These are phyloP conservation scores for Crithidia sp. DNA, from an alignment of 208 protist species.

Conservation along the genomic window DNA sequence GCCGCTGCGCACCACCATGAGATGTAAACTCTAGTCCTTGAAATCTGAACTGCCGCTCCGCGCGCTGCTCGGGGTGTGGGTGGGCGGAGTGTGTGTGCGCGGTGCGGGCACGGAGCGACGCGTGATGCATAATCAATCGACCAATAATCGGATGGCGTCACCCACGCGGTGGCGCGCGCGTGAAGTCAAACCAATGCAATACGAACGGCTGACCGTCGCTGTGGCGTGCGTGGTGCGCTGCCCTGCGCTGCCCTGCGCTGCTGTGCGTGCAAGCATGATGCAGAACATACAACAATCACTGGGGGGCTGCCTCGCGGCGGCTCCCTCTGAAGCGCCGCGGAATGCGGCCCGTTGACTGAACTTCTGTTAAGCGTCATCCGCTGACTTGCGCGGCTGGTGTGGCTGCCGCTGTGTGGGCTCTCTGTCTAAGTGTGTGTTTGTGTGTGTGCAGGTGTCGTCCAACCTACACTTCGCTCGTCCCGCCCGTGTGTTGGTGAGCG, in stretches of 20 bases:
- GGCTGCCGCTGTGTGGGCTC: too few species aligned
- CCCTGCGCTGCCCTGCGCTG: neutral
- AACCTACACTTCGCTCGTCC: conserved; percentile 59
- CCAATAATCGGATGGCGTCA: conserved; percentile 18
- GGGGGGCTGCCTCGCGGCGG: conserved; percentile 27
- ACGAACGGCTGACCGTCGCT: conserved; percentile 11
- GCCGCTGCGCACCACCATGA: conserved; percentile 24
- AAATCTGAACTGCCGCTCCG: conserved; percentile 43
- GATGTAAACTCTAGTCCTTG: conserved; percentile 54
- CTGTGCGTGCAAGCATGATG: conserved; percentile 36
- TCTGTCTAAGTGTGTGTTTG: too few species aligned
- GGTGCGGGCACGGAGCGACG: neutral
- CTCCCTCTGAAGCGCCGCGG: conserved; percentile 25
- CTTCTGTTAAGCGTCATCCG: too few species aligned
- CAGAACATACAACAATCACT: conserved; percentile 39
- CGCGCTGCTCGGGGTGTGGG: too few species aligned
- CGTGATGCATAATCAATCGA: conserved; percentile 22
- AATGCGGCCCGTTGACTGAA: too few species aligned
- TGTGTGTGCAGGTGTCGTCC: too few species aligned
- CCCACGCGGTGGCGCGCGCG: conserved; percentile 5
- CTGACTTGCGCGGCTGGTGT: too few species aligned
- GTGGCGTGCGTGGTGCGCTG: neutral
- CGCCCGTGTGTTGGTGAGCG: conserved; percentile 30
- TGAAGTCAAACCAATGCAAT: conserved; percentile 27
- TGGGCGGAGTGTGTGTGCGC: too few species aligned